Conservation (phyloP, 106 monocot species). For the Acorus gramineus region DNA sequence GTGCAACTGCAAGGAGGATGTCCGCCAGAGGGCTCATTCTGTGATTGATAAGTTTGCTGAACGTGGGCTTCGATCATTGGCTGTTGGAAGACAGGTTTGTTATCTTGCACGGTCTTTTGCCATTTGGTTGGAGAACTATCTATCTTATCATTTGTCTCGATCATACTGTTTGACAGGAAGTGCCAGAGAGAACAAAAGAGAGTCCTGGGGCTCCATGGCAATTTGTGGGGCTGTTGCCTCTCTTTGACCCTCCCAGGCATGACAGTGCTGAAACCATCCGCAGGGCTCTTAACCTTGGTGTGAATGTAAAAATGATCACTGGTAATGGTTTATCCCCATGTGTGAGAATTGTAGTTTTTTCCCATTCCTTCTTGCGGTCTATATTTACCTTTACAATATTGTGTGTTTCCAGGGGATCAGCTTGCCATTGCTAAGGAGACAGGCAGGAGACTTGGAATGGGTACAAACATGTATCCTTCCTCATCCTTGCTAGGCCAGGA, state of each 20-base stretch:
- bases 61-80: slow-evolving; percentile 67
- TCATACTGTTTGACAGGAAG: slow-evolving; percentile 38
- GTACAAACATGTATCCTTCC: slow-evolving; percentile 65
- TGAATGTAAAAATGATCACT: slow-evolving; percentile 90
- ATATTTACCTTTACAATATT: background rate
- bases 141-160: background rate
- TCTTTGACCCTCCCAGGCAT: slow-evolving; percentile 75
- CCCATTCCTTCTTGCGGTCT: background rate
- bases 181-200: slow-evolving; percentile 71
- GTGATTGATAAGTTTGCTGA: slow-evolving; percentile 70
- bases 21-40: slow-evolving; percentile 44
- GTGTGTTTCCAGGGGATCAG: slow-evolving; percentile 40
- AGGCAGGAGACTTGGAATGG: slow-evolving; percentile 69
- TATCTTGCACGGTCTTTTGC: background rate
- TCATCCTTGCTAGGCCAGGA: slow-evolving; percentile 52
- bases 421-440: slow-evolving; percentile 75
- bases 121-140: background rate
- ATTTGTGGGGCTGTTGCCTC: slow-evolving; percentile 66
- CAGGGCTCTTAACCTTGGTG: slow-evolving; percentile 74
- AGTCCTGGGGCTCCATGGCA: slow-evolving; percentile 69
- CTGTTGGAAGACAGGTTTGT: slow-evolving; percentile 54
- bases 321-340: slow-evolving; percentile 19
- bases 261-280: slow-evolving; percentile 82
- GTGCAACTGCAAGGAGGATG: slow-evolving; percentile 53
- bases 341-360: background rate